phyloP scores from a whole-genome alignment of 768 basidiomycete genomes.

The Russula sp. region DNA sequence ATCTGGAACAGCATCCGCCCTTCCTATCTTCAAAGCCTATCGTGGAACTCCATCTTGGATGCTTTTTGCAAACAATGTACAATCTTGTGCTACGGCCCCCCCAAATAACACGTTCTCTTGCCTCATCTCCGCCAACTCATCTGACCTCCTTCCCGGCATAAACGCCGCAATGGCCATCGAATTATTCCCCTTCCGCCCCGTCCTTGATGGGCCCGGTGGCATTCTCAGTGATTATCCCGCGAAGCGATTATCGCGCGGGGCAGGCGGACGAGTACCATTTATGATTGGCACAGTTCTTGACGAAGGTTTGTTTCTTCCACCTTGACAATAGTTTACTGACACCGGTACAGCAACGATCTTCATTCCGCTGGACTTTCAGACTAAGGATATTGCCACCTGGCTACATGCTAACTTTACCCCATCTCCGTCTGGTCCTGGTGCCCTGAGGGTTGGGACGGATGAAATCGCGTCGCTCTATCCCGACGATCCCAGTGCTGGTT shows the following conservation, averaged over 20 bases:
- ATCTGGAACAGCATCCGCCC: conserved; percentile 32
- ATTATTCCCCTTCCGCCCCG: conserved; percentile 32
- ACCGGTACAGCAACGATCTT: conserved; percentile 31
- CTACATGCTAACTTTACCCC: conserved; percentile 16
- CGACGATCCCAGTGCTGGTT: conserved; percentile 35
- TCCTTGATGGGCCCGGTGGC: conserved; percentile 37
- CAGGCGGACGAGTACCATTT: conserved; percentile 36
- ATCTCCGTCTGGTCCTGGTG: conserved; percentile 12
- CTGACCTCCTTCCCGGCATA: conserved; percentile 18
- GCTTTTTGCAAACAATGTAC: conserved; percentile 33
- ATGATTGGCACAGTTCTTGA: conserved; percentile 40
- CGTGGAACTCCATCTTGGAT: conserved; percentile 33
- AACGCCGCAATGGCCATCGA: conserved; percentile 26
- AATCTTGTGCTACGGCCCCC: conserved; percentile 28
- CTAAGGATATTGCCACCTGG: background rate
- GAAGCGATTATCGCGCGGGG: conserved; percentile 26
- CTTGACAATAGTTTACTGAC: background rate
- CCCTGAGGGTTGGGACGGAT: conserved; percentile 22
- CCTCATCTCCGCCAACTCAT: conserved; percentile 19
- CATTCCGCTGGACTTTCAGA: conserved; percentile 23
- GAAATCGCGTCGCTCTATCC: conserved; percentile 36
- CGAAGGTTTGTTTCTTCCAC: conserved; percentile 32
- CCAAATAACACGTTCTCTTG: conserved; percentile 33
- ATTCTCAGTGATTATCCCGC: conserved; percentile 36
- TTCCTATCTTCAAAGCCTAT: conserved; percentile 28